Conservation (phyloP, 2,329 filamentous ascomycete genomes). For the Scolecobasidium constrictum region DNA sequence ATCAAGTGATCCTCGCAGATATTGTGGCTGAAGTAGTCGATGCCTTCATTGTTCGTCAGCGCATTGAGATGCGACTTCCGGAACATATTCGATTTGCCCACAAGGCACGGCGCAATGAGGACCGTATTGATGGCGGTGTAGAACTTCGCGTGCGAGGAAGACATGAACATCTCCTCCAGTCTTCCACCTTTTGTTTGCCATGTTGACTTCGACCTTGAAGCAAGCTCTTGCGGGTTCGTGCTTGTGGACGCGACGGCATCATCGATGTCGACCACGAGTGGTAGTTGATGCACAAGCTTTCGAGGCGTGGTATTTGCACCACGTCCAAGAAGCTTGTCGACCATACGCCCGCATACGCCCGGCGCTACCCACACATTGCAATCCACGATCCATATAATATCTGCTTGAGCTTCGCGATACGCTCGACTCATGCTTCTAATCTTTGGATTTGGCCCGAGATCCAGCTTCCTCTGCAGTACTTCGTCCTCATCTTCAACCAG, state of each 20-base stretch:
- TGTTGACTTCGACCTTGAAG: background rate
- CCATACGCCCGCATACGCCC: constrained; percentile 75
- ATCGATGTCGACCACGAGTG: constrained; percentile 67
- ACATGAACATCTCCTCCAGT: constrained; percentile 90
- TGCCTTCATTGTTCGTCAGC: constrained; percentile 55
- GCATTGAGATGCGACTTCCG: constrained; percentile 78
- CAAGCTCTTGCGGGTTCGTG: constrained; percentile 13
- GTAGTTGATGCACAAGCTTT: constrained; percentile 93
- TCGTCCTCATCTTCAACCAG: constrained; percentile 77
- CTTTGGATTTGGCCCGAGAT: constrained; percentile 90
- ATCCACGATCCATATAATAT: constrained; percentile 89
- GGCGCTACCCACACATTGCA: constrained; percentile 89
- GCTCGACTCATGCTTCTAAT: constrained; percentile 92
- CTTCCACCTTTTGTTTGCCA: constrained; percentile 55
- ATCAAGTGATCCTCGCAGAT: constrained; percentile 98
- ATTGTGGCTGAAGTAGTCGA: constrained; percentile 89
- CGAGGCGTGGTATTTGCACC: constrained; percentile 39
- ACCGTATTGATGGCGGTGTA: constrained; percentile 96
- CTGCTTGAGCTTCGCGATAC: constrained; percentile 77
- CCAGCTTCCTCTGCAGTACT: constrained; percentile 34
- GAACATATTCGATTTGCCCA: constrained; percentile 99
- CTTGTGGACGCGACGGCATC: constrained; percentile 10
- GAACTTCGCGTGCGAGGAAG: constrained; percentile 90
- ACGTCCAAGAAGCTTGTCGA: constrained; percentile 71
- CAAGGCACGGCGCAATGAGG: constrained; percentile 78